Percentiles rank a stretch among this genome's conserved stretches.
Conservation (phyloP, 1,284 basidiomycete genomes). For the Inonotus obliquus region DNA sequence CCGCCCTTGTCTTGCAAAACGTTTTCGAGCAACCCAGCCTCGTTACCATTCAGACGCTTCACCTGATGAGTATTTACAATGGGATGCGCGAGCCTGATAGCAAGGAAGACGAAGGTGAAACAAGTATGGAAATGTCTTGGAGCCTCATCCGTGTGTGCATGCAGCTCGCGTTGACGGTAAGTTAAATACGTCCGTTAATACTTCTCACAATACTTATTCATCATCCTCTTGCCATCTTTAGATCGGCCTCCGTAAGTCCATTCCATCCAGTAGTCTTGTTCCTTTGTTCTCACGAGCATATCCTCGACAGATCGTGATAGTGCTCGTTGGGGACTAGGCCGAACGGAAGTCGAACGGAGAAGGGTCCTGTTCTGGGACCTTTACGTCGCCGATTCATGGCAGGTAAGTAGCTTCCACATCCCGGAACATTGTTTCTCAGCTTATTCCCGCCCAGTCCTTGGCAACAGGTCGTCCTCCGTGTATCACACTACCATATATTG, state of each 20-base stretch:
- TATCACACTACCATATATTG: constrained; percentile 53
- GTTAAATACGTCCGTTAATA: neutral
- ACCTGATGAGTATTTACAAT: constrained; percentile 22
- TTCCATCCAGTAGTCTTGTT: neutral
- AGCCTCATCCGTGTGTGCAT: constrained; percentile 12
- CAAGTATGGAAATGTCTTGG: constrained; percentile 22
- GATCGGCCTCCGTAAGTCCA: constrained; percentile 17
- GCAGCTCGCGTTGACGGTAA: constrained; percentile 17
- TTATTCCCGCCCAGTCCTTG: constrained; percentile 20
- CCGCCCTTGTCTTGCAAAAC: constrained; percentile 21
- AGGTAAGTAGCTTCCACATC: constrained; percentile 34
- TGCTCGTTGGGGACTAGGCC: constrained; percentile 56
- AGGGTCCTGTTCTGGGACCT: constrained; percentile 70
- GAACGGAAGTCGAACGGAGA: constrained; percentile 60
- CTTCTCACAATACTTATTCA: neutral
- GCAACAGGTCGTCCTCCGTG: constrained; percentile 52
- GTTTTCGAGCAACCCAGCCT: constrained; percentile 17
- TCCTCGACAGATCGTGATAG: constrained; percentile 54
- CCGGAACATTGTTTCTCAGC: neutral
- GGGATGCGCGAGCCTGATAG: constrained; percentile 22
- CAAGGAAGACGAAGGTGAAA: constrained; percentile 17
- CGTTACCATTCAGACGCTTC: constrained; percentile 22
- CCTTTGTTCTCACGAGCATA: neutral
- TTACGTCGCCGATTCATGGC: constrained; percentile 65
- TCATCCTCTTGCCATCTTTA: neutral